phyloP scores from a whole-genome alignment of 2,329 filamentous ascomycete species.

The Colletotrichum tamarilloi region DNA sequence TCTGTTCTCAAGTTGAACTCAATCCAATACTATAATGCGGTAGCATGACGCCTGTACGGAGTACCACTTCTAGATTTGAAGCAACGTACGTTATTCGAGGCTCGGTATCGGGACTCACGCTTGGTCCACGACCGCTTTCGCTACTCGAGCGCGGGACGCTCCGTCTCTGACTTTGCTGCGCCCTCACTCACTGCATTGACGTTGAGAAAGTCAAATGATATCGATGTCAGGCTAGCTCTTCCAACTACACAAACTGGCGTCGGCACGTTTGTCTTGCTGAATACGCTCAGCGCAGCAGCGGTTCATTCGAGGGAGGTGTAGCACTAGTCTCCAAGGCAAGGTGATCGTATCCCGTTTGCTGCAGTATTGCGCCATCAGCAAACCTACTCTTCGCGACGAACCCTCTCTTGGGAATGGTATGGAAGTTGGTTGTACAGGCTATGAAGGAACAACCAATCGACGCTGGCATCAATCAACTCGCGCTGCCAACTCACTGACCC shows the following conservation, averaged over 20 bases:
- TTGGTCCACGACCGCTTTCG: background rate
- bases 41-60: background rate
- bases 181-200: constrained; percentile 10
- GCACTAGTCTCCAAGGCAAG: background rate
- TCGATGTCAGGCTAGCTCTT: background rate
- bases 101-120: constrained; percentile 5
- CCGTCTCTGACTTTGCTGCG: background rate
- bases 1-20: background rate
- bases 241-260: constrained; percentile 2
- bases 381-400: constrained; percentile 4
- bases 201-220: constrained; percentile 2
- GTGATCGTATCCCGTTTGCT: background rate
- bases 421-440: background rate
- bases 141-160: background rate
- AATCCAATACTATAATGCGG: background rate
- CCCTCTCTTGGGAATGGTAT: constrained; percentile 8
- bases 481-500: background rate
- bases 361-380: background rate
- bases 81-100: background rate
- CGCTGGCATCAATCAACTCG: background rate
- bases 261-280: background rate
- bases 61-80: background rate
- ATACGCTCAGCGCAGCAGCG: background rate
- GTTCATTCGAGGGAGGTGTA: background rate
- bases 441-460: background rate